Evolutionary conservation across 257 asterid genomes (phyloP).

Genomic region (Ophiorrhiza pumila): DNA sequence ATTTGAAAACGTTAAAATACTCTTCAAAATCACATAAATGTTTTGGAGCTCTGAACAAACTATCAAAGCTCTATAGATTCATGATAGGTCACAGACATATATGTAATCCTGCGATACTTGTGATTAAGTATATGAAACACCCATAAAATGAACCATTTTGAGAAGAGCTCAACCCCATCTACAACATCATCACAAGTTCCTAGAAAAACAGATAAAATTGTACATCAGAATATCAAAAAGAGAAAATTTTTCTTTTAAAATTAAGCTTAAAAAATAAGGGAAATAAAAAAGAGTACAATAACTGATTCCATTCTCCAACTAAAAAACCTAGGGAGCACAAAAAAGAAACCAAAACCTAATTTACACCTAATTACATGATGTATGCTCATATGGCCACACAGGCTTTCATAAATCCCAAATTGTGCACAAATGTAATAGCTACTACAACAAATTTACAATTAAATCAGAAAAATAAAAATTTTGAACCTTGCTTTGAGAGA

Average conservation of each 20-base stretch:
- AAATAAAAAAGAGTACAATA: background rate
- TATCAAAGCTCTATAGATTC: too few species aligned
- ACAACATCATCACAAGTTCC: background rate
- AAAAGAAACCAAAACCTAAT: background rate
- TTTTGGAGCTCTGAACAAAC: too few species aligned
- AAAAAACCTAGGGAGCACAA: background rate
- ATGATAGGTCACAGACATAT: too few species aligned
- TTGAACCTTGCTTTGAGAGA: slow-evolving; percentile 71
- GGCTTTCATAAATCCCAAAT: too few species aligned
- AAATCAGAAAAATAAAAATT: background rate
- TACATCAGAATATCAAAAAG: background rate
- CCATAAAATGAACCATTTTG: background rate
- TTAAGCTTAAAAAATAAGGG: too few species aligned
- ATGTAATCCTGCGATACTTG: too few species aligned
- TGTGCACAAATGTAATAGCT: too few species aligned
- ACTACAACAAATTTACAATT: background rate
- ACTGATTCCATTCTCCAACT: background rate
- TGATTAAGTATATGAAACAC: too few species aligned
- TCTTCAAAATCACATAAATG: background rate
- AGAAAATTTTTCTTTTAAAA: background rate
- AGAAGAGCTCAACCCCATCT: background rate
- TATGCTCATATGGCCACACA: too few species aligned
- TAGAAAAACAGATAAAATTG: background rate
- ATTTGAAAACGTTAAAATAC: background rate
- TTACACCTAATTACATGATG: background rate